A percentile compares a stretch with the other conserved stretches of the same genome.
These are phyloP conservation scores for Globisporangium emineosum DNA, from an alignment of 352 stramenopile genomes.

Conservation along the genomic window DNA sequence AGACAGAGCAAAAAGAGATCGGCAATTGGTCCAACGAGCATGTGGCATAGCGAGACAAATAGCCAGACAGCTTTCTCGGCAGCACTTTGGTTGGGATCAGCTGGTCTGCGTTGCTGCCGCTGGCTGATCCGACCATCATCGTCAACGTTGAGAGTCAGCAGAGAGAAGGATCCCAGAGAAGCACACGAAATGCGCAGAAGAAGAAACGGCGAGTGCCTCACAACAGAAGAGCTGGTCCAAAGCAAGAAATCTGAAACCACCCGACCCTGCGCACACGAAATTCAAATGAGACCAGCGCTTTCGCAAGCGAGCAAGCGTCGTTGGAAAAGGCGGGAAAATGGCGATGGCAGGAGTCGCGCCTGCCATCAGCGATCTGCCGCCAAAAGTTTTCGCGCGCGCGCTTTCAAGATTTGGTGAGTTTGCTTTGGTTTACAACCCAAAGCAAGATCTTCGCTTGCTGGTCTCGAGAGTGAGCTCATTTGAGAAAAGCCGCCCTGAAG, in stretches of 20 bases:
- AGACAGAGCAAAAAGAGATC: no score
- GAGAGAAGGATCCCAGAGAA: neutral
- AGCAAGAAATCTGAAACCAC: constrained; percentile 1
- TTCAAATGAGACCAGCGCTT: neutral
- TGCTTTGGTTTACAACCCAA: no score
- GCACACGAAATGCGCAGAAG: neutral
- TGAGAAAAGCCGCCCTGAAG: neutral
- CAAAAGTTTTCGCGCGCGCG: constrained; percentile 1
- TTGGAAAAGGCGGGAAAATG: neutral
- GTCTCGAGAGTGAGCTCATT: constrained; percentile 4
- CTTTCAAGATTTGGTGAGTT: constrained; percentile 8
- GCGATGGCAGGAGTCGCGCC: constrained; percentile 4
- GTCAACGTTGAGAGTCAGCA: no score
- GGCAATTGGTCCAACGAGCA: no score
- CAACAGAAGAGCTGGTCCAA: neutral
- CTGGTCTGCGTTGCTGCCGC: neutral
- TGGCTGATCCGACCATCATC: neutral
- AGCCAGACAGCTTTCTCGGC: neutral
- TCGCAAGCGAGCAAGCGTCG: neutral
- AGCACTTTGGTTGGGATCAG: neutral
- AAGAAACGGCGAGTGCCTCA: neutral
- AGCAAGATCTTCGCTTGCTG: neutral
- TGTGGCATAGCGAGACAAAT: neutral
- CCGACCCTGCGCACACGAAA: neutral
- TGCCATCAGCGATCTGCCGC: neutral